Evolutionary conservation across 2,329 filamentous ascomycete species (phyloP).

Genomic region (Biscogniauxia sp.): DNA sequence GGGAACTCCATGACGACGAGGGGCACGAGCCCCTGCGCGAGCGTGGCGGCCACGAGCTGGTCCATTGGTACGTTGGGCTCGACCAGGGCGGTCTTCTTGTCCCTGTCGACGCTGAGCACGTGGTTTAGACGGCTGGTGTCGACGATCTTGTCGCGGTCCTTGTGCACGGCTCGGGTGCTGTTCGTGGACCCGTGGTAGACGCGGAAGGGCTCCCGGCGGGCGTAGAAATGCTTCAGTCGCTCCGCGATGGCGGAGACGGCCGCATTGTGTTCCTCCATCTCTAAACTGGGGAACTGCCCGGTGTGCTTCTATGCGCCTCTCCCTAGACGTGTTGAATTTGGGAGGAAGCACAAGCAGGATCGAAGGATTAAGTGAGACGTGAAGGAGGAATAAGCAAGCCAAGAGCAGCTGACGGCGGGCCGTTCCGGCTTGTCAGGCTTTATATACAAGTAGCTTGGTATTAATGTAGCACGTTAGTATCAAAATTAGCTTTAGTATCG

Average conservation of each 20-base stretch:
- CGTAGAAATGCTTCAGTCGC: slow-evolving; percentile 44
- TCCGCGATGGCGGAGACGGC: slow-evolving; percentile 43
- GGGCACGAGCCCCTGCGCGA: slow-evolving; percentile 56
- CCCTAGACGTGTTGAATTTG: background rate
- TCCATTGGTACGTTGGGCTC: slow-evolving; percentile 73
- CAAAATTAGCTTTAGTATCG: too few relatives aligned
- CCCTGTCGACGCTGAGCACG: slow-evolving; percentile 59
- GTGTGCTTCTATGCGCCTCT: too few relatives aligned
- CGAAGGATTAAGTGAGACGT: background rate
- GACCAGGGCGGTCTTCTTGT: slow-evolving; percentile 56
- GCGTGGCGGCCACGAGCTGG: slow-evolving; percentile 54
- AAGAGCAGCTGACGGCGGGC: background rate
- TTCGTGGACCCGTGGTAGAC: slow-evolving; percentile 77
- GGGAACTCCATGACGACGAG: slow-evolving; percentile 71
- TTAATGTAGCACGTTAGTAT: too few relatives aligned
- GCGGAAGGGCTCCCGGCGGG: slow-evolving; percentile 56
- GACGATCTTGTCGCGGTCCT: slow-evolving; percentile 53
- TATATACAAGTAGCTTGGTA: background rate
- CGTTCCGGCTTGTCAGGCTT: background rate
- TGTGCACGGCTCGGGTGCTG: slow-evolving; percentile 62
- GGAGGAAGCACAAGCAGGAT: background rate
- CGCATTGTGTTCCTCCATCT: slow-evolving; percentile 45
- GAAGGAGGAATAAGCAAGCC: background rate
- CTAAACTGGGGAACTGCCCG: background rate
- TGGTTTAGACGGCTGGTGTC: slow-evolving; percentile 64